phyloP scores from a whole-genome alignment of 164 flowering plant species.

The Vitis rotundifolia region DNA sequence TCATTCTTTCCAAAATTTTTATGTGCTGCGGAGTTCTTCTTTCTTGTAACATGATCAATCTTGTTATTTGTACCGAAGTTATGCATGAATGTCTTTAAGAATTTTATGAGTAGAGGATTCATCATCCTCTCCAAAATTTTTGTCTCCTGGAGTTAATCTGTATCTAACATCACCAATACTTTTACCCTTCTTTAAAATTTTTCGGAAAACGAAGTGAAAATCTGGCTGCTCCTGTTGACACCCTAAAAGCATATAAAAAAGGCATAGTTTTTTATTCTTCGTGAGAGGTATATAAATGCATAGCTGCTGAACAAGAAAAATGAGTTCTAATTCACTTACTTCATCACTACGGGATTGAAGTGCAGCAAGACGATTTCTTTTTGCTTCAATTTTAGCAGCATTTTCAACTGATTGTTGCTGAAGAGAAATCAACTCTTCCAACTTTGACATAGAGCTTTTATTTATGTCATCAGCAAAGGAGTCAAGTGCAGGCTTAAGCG shows the following conservation, averaged over 20 bases:
- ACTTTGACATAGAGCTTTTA: conserved; percentile 22
- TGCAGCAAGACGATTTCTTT: conserved; percentile 39
- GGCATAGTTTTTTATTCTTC: too few relatives aligned
- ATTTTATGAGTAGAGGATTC: too few relatives aligned
- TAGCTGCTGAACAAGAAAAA: not conserved
- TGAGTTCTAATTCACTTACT: conserved; percentile 37
- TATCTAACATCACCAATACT: too few relatives aligned
- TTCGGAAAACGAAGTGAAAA: not conserved
- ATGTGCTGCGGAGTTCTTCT: too few relatives aligned
- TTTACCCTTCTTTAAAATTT: not conserved
- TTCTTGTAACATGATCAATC: too few relatives aligned
- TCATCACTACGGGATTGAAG: conserved; percentile 63
- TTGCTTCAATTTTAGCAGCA: conserved; percentile 54
- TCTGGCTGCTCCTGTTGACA: not conserved
- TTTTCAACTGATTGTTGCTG: conserved; percentile 59
- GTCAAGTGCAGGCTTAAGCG: conserved; percentile 60
- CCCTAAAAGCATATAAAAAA: not conserved
- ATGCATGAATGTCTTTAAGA: too few relatives aligned
- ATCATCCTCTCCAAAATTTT: too few relatives aligned
- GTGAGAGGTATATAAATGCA: not conserved
- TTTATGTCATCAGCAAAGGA: conserved; percentile 32
- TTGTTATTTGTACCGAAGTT: too few relatives aligned
- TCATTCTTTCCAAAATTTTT: too few relatives aligned
- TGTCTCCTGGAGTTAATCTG: too few relatives aligned
- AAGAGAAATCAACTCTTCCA: conserved; percentile 42